Base-by-base conservation (phyloP, 495 filamentous ascomycete species). In the Massariosphaeria phaeospora region DNA sequence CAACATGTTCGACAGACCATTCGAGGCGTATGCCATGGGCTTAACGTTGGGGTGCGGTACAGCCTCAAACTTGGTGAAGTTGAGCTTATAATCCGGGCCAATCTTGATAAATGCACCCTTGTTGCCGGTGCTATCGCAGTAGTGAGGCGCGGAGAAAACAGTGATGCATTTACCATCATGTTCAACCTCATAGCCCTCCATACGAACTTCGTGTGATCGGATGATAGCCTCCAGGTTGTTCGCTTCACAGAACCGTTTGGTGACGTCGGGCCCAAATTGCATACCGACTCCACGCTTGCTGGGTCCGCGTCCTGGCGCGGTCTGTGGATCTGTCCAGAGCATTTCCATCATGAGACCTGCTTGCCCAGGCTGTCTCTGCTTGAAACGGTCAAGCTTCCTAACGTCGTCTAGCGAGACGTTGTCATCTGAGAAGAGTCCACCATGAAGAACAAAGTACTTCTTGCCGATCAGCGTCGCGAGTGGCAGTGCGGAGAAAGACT, bases 281-380 rank as follows among this genome's bases (percentile, higher is more conserved):
- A 97, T 77, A 42, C 93, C 93, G 21, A 99, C 91, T 51, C 93
- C 93, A 66, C 93, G 82, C 78, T 99, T 99, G 75, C 88, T 95
- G 18, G 91, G 94, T 8, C 90, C 88, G 46, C 93, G 81, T 23
- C 93, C 93, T 40, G 87, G 86, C 56, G 81, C 75, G 0, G 83
- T 73, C 67, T 97, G 93, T 11, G 93, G 93, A 66, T 99, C 93
- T 0, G 93, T 97, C 93, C 93, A 99, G 17, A 99, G 81, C 94
- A 99, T 99, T 70, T 99, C 93, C 93, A 99, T 97, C 93, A 99
- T 99, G 62, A 99, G 73, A 26, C 93, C 93, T 38, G 84, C 70
- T 68, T 97, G 93, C 20, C 94, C 94, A n/a, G 93, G 93, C 66
- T 99, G 93, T 24, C 88, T 79, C 73, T 97, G 94, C 69, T 79